These are phyloP conservation scores for Ulota crispa DNA, from an alignment of 225 moss, liverwort and hornwort species.

Conservation along the genomic window DNA sequence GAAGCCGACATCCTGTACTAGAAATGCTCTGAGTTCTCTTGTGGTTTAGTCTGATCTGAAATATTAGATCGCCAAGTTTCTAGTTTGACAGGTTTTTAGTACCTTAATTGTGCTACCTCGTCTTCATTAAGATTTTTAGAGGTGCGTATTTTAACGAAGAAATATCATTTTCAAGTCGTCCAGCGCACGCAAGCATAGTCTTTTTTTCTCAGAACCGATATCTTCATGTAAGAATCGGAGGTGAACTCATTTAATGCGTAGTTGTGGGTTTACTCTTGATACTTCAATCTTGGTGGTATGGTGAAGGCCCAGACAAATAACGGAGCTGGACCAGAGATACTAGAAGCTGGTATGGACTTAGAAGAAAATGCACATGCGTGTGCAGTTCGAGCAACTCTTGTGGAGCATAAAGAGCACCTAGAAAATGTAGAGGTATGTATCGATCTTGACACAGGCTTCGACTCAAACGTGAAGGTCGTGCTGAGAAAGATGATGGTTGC, in stretches of 20 bases:
- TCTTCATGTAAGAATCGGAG: slow-evolving; percentile 2
- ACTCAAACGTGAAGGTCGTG: slow-evolving; percentile 14
- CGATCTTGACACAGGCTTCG: slow-evolving; percentile 10
- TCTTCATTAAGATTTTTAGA: not conserved
- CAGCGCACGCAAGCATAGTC: not conserved
- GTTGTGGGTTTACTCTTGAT: slow-evolving; percentile 23
- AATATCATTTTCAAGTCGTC: slow-evolving; percentile 1
- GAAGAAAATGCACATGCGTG: slow-evolving; percentile 79
- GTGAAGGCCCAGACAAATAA: slow-evolving; percentile 71
- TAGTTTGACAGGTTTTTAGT: slow-evolving; percentile 9
- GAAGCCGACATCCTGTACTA: not conserved
- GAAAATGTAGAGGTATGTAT: slow-evolving; percentile 84
- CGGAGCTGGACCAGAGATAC: slow-evolving; percentile 89
- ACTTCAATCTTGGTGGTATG: slow-evolving; percentile 28
- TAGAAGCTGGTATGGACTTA: slow-evolving; percentile 51
- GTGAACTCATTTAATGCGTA: slow-evolving; percentile 1
- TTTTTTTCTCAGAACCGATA: slow-evolving; percentile 8
- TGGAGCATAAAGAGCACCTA: slow-evolving; percentile 93
- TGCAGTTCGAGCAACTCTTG: slow-evolving; percentile 79
- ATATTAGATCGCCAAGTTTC: not conserved
- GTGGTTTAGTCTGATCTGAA: not conserved
- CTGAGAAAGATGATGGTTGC: not conserved
- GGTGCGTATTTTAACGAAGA: not conserved
- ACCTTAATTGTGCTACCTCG: not conserved
- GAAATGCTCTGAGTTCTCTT: slow-evolving; percentile 3